phyloP scores from a whole-genome alignment of 73 alveolate genomes.

The Paramecium sexaurelia region DNA sequence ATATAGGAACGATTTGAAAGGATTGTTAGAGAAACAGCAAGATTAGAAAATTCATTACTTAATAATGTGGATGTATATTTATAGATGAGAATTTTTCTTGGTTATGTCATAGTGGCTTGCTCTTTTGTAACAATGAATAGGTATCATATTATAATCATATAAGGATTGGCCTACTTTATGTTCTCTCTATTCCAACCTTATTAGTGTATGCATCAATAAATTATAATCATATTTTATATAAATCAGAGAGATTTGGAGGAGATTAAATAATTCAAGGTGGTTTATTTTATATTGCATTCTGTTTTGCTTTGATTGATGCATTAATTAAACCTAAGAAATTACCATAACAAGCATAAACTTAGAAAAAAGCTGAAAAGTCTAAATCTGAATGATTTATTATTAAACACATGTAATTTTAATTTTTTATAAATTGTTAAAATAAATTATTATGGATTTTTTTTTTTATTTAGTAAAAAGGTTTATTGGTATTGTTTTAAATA shows the following conservation, averaged over 20 bases:
- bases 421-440: constrained; percentile 65
- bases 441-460: neutral
- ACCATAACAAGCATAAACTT: neutral
- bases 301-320: neutral
- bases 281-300: constrained; percentile 27
- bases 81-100: neutral
- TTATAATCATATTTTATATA: neutral
- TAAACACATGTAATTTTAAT: constrained; percentile 72
- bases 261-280: neutral
- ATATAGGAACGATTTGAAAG: constrained; percentile 46
- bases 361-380: neutral
- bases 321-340: neutral
- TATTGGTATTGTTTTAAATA: too few species aligned
- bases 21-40: constrained; percentile 39
- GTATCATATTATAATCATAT: neutral
- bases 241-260: constrained; percentile 56
- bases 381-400: neutral
- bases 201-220: neutral
- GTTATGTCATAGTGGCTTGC: neutral
- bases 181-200: neutral
- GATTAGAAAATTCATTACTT: constrained; percentile 1
- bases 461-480: too few species aligned
- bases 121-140: constrained; percentile 51
- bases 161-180: constrained; percentile 20
- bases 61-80: neutral